A percentile compares a stretch with the other conserved stretches of the same genome.
These are phyloP conservation scores for Salix arbutifolia DNA, from an alignment of 345 rosid genomes.

Conservation along the genomic window DNA sequence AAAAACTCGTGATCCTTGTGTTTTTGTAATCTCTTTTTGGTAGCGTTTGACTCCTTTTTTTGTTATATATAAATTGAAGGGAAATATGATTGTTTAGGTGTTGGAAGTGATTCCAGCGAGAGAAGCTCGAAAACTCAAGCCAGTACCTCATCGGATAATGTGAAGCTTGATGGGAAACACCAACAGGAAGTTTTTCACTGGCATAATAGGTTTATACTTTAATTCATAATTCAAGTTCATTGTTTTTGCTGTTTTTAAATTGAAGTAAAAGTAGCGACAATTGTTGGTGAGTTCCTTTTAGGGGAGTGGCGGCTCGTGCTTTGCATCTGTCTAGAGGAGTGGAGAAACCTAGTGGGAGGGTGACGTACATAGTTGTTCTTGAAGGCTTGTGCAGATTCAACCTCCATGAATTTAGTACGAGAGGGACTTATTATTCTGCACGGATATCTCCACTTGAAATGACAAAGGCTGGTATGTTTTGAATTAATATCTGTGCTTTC, in stretches of 20 bases:
- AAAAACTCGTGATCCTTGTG: background rate
- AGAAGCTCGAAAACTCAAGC: constrained; percentile 51
- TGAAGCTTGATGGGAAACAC: constrained; percentile 71
- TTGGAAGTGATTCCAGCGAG: constrained; percentile 66
- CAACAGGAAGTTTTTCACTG: constrained; percentile 79
- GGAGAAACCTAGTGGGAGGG: constrained; percentile 99
- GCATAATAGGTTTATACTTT: constrained; percentile 72
- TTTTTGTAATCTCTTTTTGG: background rate
- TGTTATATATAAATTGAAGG: background rate
- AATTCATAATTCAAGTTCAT: background rate
- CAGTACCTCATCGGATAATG: constrained; percentile 61
- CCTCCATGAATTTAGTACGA: constrained; percentile 85
- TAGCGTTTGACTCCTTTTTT: background rate
- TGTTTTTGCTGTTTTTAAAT: constrained; percentile 5
- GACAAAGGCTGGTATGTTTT: constrained; percentile 69
- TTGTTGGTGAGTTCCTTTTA: constrained; percentile 16
- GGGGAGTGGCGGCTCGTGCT: constrained; percentile 99
- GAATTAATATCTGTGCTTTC: background rate
- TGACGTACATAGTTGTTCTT: constrained; percentile 92
- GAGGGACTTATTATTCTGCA: constrained; percentile 87
- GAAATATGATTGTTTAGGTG: constrained; percentile 33
- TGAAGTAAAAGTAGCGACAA: background rate
- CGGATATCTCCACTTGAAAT: constrained; percentile 84
- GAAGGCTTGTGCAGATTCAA: constrained; percentile 96
- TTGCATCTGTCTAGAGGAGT: constrained; percentile 96